Base-by-base conservation (phyloP, 768 basidiomycete genomes). In the Panus rudis region DNA sequence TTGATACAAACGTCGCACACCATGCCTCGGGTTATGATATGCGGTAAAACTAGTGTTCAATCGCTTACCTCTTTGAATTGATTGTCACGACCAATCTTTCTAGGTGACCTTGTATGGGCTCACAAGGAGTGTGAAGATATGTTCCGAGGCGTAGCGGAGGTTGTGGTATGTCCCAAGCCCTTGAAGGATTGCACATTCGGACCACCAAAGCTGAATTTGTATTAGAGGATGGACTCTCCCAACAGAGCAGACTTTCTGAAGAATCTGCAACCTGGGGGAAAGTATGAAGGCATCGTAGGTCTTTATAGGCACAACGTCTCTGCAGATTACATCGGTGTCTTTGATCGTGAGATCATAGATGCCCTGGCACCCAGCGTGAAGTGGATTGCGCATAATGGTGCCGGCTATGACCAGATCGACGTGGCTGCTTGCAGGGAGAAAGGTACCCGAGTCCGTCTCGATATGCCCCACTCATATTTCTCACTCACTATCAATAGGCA, bases 301-400 rank as follows among this genome's bases (percentile, higher is more conserved):
- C 79, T 93, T 41, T 93, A 89, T 67, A 74, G 87, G 31, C 75
- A 87, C 60, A 85, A 87, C 60, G 62, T 65, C 16, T 85, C 84
- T 4, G 67, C 77, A 4, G 63, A 70, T 33, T 64, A 61, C 24
- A 80, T 91, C 52, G 90, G 87, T n/a, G 64, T 76, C 11, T 92
- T 91, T 55, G 87, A 94, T 60, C 75, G 78, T 59, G 84, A 83
- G 48, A 69, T 94, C 51, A 71, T 96, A 52, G 63, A 70, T 42
- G 77, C 74, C 0, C 66, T 94, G 6, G 79, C 88, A 2, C 48
- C 70, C 1, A 73, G 70, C 21, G 72, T 92, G 50, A 81, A 81
- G 56, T 91, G 84, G 81, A 89, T 93, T 55, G 86, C 83, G 1
- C 89, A 91, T 60, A 92, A 92, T 43, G 92, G 91, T 7, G 90